These are phyloP conservation scores for Suhomyces choctaworum DNA, from an alignment of 1,139 yeast genomes.

Conservation along the genomic window DNA sequence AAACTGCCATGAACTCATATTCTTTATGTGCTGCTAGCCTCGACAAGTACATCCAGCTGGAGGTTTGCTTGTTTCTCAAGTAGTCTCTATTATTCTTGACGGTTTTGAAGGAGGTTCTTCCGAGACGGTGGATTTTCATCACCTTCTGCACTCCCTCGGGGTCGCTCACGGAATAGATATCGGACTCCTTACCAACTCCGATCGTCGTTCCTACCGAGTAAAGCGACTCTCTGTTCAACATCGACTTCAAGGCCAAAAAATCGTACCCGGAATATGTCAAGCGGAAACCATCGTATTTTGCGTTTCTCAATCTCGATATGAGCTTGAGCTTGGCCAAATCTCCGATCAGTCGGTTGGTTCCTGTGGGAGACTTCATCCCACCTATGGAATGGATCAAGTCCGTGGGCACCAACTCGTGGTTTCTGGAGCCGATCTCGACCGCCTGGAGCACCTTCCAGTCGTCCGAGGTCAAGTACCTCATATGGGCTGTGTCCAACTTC, in stretches of 20 bases:
- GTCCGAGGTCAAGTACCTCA: conserved; percentile 88
- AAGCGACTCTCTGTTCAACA: conserved; percentile 70
- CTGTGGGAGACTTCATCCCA: conserved; percentile 72
- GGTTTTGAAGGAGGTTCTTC: conserved; percentile 88
- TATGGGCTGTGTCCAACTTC: conserved; percentile 90
- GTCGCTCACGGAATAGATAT: conserved; percentile 85
- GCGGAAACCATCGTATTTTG: conserved; percentile 88
- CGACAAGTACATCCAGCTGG: conserved; percentile 91
- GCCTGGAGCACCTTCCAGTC: conserved; percentile 91
- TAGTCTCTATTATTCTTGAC: conserved; percentile 95
- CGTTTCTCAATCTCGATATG: conserved; percentile 77
- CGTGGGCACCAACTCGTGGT: conserved; percentile 95
- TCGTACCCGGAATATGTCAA: conserved; percentile 89
- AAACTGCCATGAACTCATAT: conserved; percentile 77
- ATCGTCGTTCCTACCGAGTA: conserved; percentile 83
- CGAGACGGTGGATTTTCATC: conserved; percentile 86
- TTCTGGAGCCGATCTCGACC: conserved; percentile 85
- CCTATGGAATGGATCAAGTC: conserved; percentile 77
- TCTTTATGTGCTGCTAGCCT: conserved; percentile 91
- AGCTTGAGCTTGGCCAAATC: conserved; percentile 86
- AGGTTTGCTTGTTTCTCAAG: conserved; percentile 62
- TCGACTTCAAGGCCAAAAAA: conserved; percentile 81
- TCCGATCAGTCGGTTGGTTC: conserved; percentile 75
- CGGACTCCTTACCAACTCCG: conserved; percentile 98
- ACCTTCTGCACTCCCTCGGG: conserved; percentile 65